Base-by-base conservation (phyloP, 176 grass and related monocot species). In the Oryza meyeriana region DNA sequence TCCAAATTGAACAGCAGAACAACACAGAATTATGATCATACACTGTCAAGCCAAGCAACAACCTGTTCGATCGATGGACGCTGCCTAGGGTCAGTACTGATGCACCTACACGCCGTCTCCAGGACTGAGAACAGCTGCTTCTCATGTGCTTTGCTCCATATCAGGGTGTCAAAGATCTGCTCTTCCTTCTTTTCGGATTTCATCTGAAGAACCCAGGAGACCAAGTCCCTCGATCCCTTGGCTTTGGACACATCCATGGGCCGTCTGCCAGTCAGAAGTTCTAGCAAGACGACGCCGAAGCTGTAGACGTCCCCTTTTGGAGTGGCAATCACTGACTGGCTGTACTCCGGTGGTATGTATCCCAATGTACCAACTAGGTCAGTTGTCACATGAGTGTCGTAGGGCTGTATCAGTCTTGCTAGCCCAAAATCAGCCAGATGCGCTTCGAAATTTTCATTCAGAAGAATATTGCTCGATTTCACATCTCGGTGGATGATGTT, bases 401-500 rank as follows among this genome's bases (percentile, higher is more conserved):
- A 98, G 0, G 95, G 95, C 63, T 87, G 88, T 81, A 98, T 98
- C 24, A 94, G 74, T 79, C 95, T 94, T 42, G 95, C 87, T 39
- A 94, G 84, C n/a, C 95, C 95, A 2, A 98, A 98, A 93, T 98
- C 95, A 32, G 92, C 95, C 58, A 98, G 72, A 81, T 92, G 93
- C 4, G 92, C 95, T 78, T 98, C 95, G 3, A 94, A 98, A 44
- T 89, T 88, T 64, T 98, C 95, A 12, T 93, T 88, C 52, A 98
- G 81, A 34, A 98, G 91, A 88, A 98, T 98, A 71, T 98, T 98
- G 80, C 95, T 98, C 0, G 95, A 98, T 72, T 98, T 98, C 17
- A 98, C 92, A 59, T 94, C 95, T 17, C 95, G 84, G 38, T 98
- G 95, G 78, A 98, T 92, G 52, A 98, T 98, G 83, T 93, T 98